Base-by-base conservation (phyloP, 2,329 filamentous ascomycete genomes). In the Purpureocillium lavendulum region DNA sequence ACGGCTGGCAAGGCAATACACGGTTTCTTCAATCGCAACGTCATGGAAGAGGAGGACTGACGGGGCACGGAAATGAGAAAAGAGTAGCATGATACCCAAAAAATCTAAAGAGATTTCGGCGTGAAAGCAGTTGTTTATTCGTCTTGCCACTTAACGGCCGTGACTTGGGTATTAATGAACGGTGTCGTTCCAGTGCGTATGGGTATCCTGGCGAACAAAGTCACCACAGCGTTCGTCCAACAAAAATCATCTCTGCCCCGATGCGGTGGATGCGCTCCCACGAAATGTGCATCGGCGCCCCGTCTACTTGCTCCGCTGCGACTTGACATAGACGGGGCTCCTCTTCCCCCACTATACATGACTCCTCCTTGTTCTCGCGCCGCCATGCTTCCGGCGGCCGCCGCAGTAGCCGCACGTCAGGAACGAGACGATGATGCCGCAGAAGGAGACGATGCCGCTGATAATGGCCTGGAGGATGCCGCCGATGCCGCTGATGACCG, bases 11-110 rank as follows among this genome's bases (percentile, higher is more conserved):
- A 76, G 81, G 57, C 78, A 64, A 86, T 97, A 30, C 67, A 79
- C 40, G 72, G 74, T 13, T 97, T 98, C 57, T 97, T 98, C 52
- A 83, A 82, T 16, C 64, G 71, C 36, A 76, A 78, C 51, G 58
- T 78, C 15, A 66, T 78, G 54, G 73, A 77, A 42, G 65, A 76
- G 36, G 67, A 67, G 13, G 60, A 62, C 26, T 51, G 50, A 28
- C 15, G 32, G 13, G 15, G 26, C 18, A 34, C 5, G 9, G 21
- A 26, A 18, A 30, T 9, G 37, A 13, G 40, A 11, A 40, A 15
- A 26, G 28, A 26, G 38, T 36, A 30, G 12, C 38, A 43, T 36
- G 40, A 47, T 47, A 48, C 38, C 39, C 41, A 17, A 35, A 26
- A 10, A 26, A 26, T 26, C 21, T 26, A n/a, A n/a, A n/a, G n/a